Conservation (phyloP, 768 basidiomycete species). For the Leccinum sublutescens region DNA sequence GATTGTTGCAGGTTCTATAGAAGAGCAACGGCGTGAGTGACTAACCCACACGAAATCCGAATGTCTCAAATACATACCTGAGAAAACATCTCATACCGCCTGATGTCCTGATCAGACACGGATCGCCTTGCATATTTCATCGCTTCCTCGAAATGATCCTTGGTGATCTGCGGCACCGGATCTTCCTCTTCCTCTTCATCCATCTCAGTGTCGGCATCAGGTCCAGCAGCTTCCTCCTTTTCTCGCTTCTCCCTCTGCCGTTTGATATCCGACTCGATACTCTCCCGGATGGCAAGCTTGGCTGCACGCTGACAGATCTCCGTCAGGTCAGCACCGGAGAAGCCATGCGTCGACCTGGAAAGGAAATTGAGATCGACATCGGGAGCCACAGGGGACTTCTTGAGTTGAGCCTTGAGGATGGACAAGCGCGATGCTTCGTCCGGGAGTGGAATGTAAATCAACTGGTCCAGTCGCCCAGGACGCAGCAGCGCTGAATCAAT, state of each 20-base stretch:
- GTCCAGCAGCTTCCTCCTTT: conserved; percentile 64
- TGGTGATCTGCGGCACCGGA: conserved; percentile 86
- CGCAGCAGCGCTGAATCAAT: conserved; percentile 91
- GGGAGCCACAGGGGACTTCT: conserved; percentile 84
- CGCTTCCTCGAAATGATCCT: conserved; percentile 96
- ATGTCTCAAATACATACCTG: conserved; percentile 50
- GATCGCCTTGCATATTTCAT: conserved; percentile 98
- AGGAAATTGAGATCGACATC: conserved; percentile 86
- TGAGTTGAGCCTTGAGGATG: conserved; percentile 87
- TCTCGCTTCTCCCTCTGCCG: conserved; percentile 75
- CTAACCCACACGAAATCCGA: background rate
- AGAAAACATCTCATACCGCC: conserved; percentile 97
- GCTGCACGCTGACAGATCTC: conserved; percentile 98
- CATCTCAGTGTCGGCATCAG: conserved; percentile 70
- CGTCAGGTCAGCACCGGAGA: conserved; percentile 99
- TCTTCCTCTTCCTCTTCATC: conserved; percentile 75
- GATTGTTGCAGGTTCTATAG: conserved; percentile 77
- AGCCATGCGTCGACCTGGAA: conserved; percentile 92
- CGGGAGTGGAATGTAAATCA: conserved; percentile 98
- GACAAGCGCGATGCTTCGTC: conserved; percentile 89
- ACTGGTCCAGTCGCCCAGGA: conserved; percentile 97
- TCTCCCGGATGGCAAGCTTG: conserved; percentile 94
- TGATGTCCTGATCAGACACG: conserved; percentile 94
- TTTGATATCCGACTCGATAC: conserved; percentile 90
- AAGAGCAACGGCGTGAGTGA: conserved; percentile 1